Evolutionary conservation across 148 eudicot species (phyloP), one percentile per base, ranked within the genome.

Genomic region (Linanthus parryae): DNA sequence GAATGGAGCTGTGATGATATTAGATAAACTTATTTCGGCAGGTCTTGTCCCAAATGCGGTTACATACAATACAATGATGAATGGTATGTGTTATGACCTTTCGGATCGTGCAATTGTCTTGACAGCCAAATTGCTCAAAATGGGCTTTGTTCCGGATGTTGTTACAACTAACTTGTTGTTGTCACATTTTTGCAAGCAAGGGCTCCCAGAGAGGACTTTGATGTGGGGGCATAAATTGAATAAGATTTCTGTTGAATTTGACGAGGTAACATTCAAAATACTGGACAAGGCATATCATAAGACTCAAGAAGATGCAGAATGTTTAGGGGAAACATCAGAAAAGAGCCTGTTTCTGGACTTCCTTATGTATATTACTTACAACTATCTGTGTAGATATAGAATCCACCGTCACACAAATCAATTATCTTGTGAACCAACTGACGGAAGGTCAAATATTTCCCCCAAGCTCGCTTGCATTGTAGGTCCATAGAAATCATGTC

Each of bases 51-150:
- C 96, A 3, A 61, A 92, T 72, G 69, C 88, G 15, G 81, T 82
- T 54, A 92, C 99, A 0, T 92, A 92, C 59, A 92, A 92, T 71
- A 92, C 79, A 31, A 71, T 92, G 82, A 43, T 92, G 65, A 88
- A 73, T 67, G 94, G 83, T 27, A 71, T 77, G 66, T 92, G 99
- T 50, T 54, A 74, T 73, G 85, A 82, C 58, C 59, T 84, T 48
- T 67, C 82, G 36, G 94, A 87, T 42, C 83, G 73, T 53, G 88
- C 94, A 15, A 82, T 80, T 83, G 76, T 84, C 47, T 68, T 87
- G 58, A 72, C 85, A 11, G 99, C 84, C 16, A 92, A 82, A 62
- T 65, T 92, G 70, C 90, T 84, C 36, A 92, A 92, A 72, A 76
- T 92, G 75, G 82, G 81, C 23, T 88, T 92, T 75, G 72, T 80